phyloP scores from a whole-genome alignment of 2,329 filamentous ascomycete species.

The Aspergillus spinulosporus region DNA sequence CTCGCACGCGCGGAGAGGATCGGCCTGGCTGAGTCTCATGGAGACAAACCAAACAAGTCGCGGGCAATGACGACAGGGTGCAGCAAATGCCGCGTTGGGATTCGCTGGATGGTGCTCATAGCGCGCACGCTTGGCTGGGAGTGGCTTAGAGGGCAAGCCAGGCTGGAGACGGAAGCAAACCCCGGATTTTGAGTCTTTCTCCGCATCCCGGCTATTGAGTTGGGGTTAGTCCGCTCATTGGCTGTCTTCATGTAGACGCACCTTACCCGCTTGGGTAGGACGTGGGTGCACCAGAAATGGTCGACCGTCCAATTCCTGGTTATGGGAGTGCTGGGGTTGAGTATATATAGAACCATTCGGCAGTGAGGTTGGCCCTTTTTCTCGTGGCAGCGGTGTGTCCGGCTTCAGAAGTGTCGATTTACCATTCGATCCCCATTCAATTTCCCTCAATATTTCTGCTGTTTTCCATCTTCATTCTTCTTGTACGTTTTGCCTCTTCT shows the following conservation, averaged over 20 bases:
- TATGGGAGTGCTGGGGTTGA: background rate
- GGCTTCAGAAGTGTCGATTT: background rate
- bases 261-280: conserved; percentile 4
- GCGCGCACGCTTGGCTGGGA: background rate
- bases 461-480: background rate
- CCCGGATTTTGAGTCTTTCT: conserved; percentile 9
- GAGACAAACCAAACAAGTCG: background rate
- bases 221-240: conserved; percentile 10
- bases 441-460: background rate
- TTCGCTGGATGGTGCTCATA: background rate
- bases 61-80: conserved; percentile 1
- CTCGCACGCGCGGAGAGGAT: background rate
- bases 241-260: background rate
- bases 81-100: background rate
- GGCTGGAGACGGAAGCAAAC: conserved; percentile 6
- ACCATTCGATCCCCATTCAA: background rate
- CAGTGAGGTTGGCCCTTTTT: background rate
- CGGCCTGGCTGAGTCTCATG: background rate
- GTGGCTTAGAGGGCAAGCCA: background rate
- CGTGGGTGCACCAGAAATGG: background rate
- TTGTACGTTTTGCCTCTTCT: background rate
- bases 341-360: conserved; percentile 6
- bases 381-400: background rate
- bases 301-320: background rate
- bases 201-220: conserved; percentile 18